Evolutionary conservation across 1,284 basidiomycete genomes (phyloP).

Genomic region (Trichosporon sp.): DNA sequence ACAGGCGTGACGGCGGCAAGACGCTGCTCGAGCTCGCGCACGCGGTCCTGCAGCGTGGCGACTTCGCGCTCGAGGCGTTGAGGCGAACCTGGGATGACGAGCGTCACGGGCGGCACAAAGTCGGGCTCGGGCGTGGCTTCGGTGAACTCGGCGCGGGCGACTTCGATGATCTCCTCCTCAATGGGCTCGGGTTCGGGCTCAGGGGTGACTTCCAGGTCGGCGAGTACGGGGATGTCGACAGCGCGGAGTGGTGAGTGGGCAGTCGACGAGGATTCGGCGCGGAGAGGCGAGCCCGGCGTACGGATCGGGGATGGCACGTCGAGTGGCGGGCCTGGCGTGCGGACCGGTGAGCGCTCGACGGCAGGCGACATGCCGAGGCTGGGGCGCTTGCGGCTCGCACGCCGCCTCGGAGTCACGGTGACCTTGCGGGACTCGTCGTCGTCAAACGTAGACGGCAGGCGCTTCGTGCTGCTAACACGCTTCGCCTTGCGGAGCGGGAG

Average conservation of each 20-base stretch:
- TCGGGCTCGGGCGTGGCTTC: neutral
- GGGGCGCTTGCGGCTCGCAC: neutral
- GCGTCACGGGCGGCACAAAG: neutral
- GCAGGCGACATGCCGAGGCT: neutral
- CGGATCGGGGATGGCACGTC: neutral
- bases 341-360: neutral
- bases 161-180: neutral
- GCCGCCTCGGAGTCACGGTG: conserved; percentile 5
- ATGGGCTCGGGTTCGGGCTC: neutral
- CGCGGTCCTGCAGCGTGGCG: conserved; percentile 24
- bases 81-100: neutral
- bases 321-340: conserved; percentile 1
- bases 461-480: conserved; percentile 17
- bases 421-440: conserved; percentile 12
- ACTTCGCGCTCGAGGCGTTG: conserved; percentile 25
- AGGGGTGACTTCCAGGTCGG: neutral
- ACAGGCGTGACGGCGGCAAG: conserved; percentile 21
- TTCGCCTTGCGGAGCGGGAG: neutral
- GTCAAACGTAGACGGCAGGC: neutral
- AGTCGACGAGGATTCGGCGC: neutral
- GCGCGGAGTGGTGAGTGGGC: neutral
- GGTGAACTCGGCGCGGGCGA: neutral
- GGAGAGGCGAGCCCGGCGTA: neutral
- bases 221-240: neutral
- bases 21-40: conserved; percentile 32